Conservation (phyloP, 139 green algal species). For the Coelastrella sp. region DNA sequence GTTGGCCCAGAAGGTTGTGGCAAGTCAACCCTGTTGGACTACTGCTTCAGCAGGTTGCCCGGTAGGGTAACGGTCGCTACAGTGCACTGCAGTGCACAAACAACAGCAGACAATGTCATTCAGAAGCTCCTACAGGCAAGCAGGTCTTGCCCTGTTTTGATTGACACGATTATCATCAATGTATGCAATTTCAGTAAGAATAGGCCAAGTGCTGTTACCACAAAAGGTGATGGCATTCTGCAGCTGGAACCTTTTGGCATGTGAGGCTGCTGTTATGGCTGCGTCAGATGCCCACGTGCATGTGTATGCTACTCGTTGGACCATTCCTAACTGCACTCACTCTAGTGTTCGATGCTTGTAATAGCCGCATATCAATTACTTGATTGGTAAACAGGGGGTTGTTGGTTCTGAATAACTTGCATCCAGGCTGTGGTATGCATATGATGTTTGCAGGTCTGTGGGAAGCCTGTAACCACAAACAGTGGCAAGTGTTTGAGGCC, state of each 20-base stretch:
- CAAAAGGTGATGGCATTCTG: too few species aligned
- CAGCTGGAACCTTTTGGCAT: too few species aligned
- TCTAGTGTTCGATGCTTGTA: too few species aligned
- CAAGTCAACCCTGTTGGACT: slow-evolving; percentile 79
- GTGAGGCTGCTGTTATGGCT: too few species aligned
- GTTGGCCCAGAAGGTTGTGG: slow-evolving; percentile 80
- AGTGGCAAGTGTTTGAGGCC: slow-evolving; percentile 74
- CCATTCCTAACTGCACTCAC: too few species aligned
- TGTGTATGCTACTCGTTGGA: too few species aligned
- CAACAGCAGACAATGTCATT: slow-evolving; percentile 77
- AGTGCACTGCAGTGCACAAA: slow-evolving; percentile 85
- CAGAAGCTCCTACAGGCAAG: slow-evolving; percentile 84
- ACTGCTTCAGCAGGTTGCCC: slow-evolving; percentile 65
- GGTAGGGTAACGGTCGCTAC: slow-evolving; percentile 55
- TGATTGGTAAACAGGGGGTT: too few species aligned
- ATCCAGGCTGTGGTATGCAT: neutral
- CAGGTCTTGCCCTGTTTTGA: neutral
- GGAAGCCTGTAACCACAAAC: slow-evolving; percentile 78
- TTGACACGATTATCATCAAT: neutral
- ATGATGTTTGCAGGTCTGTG: slow-evolving; percentile 69
- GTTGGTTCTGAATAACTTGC: too few species aligned
- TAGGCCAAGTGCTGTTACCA: too few species aligned
- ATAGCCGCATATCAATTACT: too few species aligned
- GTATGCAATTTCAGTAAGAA: neutral
- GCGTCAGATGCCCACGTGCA: too few species aligned